These are phyloP conservation scores for Dictyostelium citrinum DNA, from an alignment of 78 protist genomes.

Conservation along the genomic window DNA sequence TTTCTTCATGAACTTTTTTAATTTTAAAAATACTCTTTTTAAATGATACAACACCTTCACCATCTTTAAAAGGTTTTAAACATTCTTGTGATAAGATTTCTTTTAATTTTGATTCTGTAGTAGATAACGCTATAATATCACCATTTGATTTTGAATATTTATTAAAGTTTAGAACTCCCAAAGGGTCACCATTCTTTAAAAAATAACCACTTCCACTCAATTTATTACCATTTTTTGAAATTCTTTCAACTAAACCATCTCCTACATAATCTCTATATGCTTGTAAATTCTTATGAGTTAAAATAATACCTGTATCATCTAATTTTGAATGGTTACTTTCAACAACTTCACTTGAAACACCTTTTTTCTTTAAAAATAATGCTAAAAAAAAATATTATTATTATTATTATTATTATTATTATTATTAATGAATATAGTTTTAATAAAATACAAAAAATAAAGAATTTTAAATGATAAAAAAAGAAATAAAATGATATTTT, in stretches of 20 bases:
- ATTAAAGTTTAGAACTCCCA: background rate
- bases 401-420: background rate
- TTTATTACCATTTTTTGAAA: background rate
- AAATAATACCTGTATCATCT: background rate
- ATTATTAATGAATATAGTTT: background rate
- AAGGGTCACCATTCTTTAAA: constrained; percentile 6
- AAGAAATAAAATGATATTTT: no score
- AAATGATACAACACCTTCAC: constrained; percentile 34
- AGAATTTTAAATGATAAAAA: no score
- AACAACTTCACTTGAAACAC: constrained; percentile 41
- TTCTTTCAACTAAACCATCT: background rate
- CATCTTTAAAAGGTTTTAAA: background rate
- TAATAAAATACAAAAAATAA: no score
- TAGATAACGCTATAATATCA: background rate
- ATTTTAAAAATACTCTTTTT: background rate
- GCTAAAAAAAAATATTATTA: background rate
- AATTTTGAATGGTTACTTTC: background rate
- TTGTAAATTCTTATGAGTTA: background rate
- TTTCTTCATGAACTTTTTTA: background rate
- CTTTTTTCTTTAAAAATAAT: constrained; percentile 63
- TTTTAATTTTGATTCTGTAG: background rate
- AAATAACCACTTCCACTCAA: background rate
- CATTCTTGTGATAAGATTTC: constrained; percentile 20
- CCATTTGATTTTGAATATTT: background rate
- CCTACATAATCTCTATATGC: background rate